These are phyloP conservation scores for Amphibolis antarctica DNA, from an alignment of 106 monocot species.

Conservation along the genomic window DNA sequence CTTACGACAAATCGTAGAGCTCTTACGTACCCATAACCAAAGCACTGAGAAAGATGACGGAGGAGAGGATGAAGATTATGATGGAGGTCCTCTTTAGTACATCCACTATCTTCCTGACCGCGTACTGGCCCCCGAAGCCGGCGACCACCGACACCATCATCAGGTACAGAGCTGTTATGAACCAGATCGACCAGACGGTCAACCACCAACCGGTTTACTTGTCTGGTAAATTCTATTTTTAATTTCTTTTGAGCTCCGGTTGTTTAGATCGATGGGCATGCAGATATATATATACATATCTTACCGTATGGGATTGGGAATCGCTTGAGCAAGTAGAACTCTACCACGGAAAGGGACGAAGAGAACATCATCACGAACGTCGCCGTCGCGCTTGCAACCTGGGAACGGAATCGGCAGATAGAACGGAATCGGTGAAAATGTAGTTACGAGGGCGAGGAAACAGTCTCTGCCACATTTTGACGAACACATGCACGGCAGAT, in stretches of 20 bases:
- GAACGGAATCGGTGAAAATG: no score
- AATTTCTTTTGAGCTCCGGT: no score
- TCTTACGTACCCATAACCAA: conserved; percentile 89
- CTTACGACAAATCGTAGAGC: not conserved
- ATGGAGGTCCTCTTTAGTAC: conserved; percentile 54
- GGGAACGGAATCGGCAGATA: not conserved
- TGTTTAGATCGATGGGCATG: no score
- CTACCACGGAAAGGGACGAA: conserved; percentile 89
- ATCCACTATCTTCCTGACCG: conserved; percentile 62
- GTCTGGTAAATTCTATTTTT: no score
- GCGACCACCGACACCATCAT: conserved; percentile 54
- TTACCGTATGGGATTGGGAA: conserved; percentile 92
- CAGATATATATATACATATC: no score
- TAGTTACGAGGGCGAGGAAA: no score
- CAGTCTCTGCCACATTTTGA: no score
- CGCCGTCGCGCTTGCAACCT: conserved; percentile 96
- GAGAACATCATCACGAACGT: conserved; percentile 99
- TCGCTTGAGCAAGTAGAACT: conserved; percentile 88
- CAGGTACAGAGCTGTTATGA: conserved; percentile 79
- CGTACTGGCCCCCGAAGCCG: conserved; percentile 82
- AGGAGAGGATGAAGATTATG: conserved; percentile 82
- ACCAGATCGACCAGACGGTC: no score
- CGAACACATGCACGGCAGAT: not conserved
- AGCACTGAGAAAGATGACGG: conserved; percentile 81
- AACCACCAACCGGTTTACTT: no score